These are phyloP conservation scores for Paraurostyla sp. DNA, from an alignment of 73 alveolate species.

Conservation along the genomic window DNA sequence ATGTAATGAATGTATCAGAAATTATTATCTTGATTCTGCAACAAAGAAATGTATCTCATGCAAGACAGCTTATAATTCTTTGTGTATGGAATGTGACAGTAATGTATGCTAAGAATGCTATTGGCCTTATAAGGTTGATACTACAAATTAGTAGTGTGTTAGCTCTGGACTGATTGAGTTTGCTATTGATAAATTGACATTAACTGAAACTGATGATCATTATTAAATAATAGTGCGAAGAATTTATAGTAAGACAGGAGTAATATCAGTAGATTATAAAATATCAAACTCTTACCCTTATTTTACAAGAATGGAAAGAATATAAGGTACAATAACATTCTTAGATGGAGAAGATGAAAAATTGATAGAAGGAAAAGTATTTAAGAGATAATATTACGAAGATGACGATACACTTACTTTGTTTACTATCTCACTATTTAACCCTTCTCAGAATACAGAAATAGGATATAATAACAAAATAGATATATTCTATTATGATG, in stretches of 20 bases:
- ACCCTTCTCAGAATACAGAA: slow-evolving; percentile 46
- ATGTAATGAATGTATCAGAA: slow-evolving; percentile 40
- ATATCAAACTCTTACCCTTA: slow-evolving; percentile 5
- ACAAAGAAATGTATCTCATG: slow-evolving; percentile 52
- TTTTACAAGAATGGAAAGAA: slow-evolving; percentile 4
- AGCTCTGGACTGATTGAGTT: slow-evolving; percentile 50
- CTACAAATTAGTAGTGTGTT: neutral
- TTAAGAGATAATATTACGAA: slow-evolving; percentile 31
- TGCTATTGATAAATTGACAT: neutral
- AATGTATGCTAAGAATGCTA: slow-evolving; percentile 57
- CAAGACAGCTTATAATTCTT: neutral
- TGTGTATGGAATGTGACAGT: slow-evolving; percentile 46
- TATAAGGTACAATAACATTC: neutral
- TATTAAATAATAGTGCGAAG: slow-evolving; percentile 1
- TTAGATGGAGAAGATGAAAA: slow-evolving; percentile 19
- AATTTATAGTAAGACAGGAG: neutral
- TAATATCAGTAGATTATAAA: slow-evolving; percentile 38
- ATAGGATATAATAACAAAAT: neutral
- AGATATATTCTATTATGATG: slow-evolving; percentile 36
- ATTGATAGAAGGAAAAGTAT: neutral
- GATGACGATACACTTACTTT: slow-evolving; percentile 16
- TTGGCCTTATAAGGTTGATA: slow-evolving; percentile 56
- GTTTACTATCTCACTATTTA: neutral
- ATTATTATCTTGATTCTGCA: slow-evolving; percentile 17
- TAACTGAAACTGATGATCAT: slow-evolving; percentile 22